A percentile compares a stretch with the other conserved stretches of the same genome.
Evolutionary conservation across 257 asterid species (phyloP).

Genomic region (Lithospermum erythrorhizon): DNA sequence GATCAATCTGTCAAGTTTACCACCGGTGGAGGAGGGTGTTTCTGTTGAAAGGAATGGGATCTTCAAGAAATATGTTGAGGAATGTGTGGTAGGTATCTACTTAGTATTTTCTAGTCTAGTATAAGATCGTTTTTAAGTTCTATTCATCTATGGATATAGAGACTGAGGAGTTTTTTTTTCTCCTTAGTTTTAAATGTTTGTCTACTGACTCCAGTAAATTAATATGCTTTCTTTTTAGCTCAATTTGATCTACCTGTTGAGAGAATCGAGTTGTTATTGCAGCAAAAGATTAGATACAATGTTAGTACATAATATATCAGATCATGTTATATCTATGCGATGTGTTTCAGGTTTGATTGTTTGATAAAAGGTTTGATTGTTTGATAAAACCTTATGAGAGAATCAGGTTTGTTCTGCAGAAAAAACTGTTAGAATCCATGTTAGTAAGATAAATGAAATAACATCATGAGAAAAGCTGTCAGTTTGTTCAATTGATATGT

Average conservation of each 20-base stretch:
- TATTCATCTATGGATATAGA: too few relatives aligned
- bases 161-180: too few relatives aligned
- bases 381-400: neutral
- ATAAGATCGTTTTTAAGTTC: neutral
- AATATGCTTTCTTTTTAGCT: neutral
- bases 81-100: conserved; percentile 65
- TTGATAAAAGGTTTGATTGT: neutral
- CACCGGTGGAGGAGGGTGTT: conserved; percentile 48
- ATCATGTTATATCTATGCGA: too few relatives aligned
- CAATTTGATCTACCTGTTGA: neutral
- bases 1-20: conserved; percentile 41
- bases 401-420: neutral
- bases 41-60: conserved; percentile 55
- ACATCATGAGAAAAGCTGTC: conserved; percentile 1
- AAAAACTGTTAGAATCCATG: too few relatives aligned
- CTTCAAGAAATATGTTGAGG: conserved; percentile 56
- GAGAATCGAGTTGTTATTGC: neutral
- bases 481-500: conserved; percentile 5
- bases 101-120: neutral
- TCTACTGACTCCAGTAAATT: neutral
- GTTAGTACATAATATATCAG: neutral
- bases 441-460: neutral
- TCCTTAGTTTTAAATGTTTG: neutral
- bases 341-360: neutral
- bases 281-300: neutral